phyloP scores from a whole-genome alignment of 2,329 filamentous ascomycete species.

The Massarina eburnea region DNA sequence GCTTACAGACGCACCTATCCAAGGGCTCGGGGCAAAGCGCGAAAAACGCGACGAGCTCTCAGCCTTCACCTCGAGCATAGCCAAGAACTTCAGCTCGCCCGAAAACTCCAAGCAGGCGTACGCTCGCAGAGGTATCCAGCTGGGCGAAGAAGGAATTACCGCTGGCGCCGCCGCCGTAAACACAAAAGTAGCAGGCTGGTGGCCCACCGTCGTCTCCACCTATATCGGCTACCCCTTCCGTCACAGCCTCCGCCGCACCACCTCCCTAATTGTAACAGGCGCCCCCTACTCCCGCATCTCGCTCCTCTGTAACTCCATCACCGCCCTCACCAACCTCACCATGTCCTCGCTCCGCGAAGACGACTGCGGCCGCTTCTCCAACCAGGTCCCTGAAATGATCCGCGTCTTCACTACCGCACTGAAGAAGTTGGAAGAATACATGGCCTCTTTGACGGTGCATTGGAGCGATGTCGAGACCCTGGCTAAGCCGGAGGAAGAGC shows the following conservation, averaged over 20 bases:
- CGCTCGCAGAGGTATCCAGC: slow-evolving; percentile 37
- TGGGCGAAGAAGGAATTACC: slow-evolving; percentile 22
- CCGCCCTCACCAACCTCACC: slow-evolving; percentile 68
- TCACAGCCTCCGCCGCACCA: slow-evolving; percentile 65
- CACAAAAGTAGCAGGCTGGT: slow-evolving; percentile 25
- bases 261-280: slow-evolving; percentile 71
- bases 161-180: slow-evolving; percentile 19
- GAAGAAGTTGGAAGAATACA: slow-evolving; percentile 69
- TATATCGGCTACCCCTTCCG: slow-evolving; percentile 69
- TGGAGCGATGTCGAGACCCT: slow-evolving; percentile 74
- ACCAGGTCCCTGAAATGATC: slow-evolving; percentile 74
- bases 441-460: slow-evolving; percentile 61
- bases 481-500: slow-evolving; percentile 47
- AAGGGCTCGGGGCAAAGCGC: slow-evolving; percentile 44
- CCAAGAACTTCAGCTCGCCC: slow-evolving; percentile 43
- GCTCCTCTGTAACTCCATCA: slow-evolving; percentile 56
- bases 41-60: slow-evolving; percentile 36
- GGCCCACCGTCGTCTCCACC: slow-evolving; percentile 42
- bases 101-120: slow-evolving; percentile 39
- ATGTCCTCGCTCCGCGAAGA: slow-evolving; percentile 78
- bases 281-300: slow-evolving; percentile 66
- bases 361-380: slow-evolving; percentile 80
- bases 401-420: slow-evolving; percentile 71
- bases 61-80: slow-evolving; percentile 44
- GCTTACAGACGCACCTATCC: slow-evolving; percentile 52